Conservation (phyloP, 352 stramenopile genomes). For the Aphanomyces euteiches region DNA sequence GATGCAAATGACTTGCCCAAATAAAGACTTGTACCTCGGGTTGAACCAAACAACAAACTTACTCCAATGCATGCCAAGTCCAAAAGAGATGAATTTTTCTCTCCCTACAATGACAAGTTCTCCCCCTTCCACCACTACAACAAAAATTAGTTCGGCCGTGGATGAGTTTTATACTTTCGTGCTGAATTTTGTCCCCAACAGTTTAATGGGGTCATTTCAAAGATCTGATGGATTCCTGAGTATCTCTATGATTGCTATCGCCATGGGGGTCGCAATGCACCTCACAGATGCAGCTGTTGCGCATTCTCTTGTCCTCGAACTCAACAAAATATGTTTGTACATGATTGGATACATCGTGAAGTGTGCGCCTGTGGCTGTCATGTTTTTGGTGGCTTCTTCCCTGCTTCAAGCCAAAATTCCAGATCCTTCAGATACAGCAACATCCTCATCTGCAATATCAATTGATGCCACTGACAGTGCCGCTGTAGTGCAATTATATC, state of each 20-base stretch:
- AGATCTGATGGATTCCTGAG: constrained; percentile 54
- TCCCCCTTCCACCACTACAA: no score
- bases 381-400: constrained; percentile 66
- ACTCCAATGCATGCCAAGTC: no score
- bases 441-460: not conserved
- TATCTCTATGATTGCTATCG: constrained; percentile 68
- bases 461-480: no score
- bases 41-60: no score
- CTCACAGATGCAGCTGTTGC: constrained; percentile 46
- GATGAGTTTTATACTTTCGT: constrained; percentile 49
- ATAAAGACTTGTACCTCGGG: no score
- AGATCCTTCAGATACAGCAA: no score
- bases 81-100: no score
- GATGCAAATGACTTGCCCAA: no score
- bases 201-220: constrained; percentile 71
- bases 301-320: constrained; percentile 65
- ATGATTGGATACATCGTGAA: constrained; percentile 71
- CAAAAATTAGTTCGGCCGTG: no score
- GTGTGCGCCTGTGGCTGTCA: constrained; percentile 68
- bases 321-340: constrained; percentile 73
- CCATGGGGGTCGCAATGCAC: constrained; percentile 56
- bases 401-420: constrained; percentile 31
- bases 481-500: no score
- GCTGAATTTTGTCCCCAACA: constrained; percentile 57
- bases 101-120: no score